A percentile compares a stretch with the other conserved stretches of the same genome.
phyloP scores from a whole-genome alignment of 1,284 basidiomycete species.

The Anthracocystis panici-leucophaei region DNA sequence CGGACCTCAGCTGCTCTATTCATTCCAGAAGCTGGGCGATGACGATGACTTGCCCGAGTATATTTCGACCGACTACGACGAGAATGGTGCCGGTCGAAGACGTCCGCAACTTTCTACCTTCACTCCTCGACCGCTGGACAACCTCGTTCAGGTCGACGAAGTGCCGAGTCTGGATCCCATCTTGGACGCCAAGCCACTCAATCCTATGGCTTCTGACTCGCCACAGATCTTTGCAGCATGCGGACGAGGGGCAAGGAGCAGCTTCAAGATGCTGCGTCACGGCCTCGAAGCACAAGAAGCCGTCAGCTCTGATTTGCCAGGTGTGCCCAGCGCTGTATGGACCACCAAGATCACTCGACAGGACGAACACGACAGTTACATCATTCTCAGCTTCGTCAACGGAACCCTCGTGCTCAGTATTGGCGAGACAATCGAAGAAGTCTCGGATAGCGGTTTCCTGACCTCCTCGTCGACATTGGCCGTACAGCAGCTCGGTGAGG shows the following conservation, averaged over 20 bases:
- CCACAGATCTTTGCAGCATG: slow-evolving; percentile 68
- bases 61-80: slow-evolving; percentile 56
- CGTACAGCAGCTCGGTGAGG: slow-evolving; percentile 66
- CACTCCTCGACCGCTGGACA: slow-evolving; percentile 64
- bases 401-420: slow-evolving; percentile 68
- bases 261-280: slow-evolving; percentile 67
- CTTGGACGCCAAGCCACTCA: slow-evolving; percentile 63
- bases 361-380: slow-evolving; percentile 67
- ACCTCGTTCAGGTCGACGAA: slow-evolving; percentile 64
- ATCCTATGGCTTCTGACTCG: slow-evolving; percentile 59
- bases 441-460: slow-evolving; percentile 65
- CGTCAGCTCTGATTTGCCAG: slow-evolving; percentile 68
- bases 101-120: slow-evolving; percentile 57
- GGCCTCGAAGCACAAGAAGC: slow-evolving; percentile 67
- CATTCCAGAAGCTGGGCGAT: slow-evolving; percentile 69
- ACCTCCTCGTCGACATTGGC: slow-evolving; percentile 65
- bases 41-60: slow-evolving; percentile 67
- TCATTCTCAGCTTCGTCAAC: slow-evolving; percentile 69
- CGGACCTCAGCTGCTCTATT: slow-evolving; percentile 64
- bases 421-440: slow-evolving; percentile 69
- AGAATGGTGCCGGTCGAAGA: slow-evolving; percentile 45
- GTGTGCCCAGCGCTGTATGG: slow-evolving; percentile 67
- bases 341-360: slow-evolving; percentile 60
- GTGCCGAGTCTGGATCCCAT: slow-evolving; percentile 64
- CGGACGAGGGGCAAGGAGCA: slow-evolving; percentile 64